Evolutionary conservation across 352 stramenopile species (phyloP).

Genomic region (Phytophthora constricta): DNA sequence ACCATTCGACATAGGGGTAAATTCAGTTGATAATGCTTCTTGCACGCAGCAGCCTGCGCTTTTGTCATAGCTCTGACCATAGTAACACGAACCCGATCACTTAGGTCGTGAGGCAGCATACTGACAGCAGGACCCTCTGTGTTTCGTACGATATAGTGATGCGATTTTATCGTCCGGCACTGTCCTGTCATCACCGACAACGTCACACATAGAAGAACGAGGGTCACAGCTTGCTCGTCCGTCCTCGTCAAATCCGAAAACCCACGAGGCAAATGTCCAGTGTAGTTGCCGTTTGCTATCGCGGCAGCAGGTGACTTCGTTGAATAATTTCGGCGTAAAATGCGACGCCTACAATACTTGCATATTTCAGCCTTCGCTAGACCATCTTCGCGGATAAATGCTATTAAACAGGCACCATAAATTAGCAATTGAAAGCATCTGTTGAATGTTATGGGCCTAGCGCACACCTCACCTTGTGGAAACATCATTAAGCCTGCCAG

Average conservation of each 20-base stretch:
- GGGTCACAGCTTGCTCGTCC: slow-evolving; percentile 1
- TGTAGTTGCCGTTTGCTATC: slow-evolving; percentile 10
- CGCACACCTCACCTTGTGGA: neutral
- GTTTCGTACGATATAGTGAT: slow-evolving; percentile 33
- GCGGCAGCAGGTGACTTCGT: neutral
- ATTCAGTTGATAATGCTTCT: slow-evolving; percentile 3
- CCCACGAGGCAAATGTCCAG: neutral
- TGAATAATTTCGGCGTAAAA: neutral
- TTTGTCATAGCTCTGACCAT: slow-evolving; percentile 4
- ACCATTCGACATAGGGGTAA: neutral
- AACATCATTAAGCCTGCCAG: neutral
- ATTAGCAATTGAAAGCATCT: too few relatives aligned
- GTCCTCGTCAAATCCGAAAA: slow-evolving; percentile 3
- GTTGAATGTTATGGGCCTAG: neutral
- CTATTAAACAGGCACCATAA: neutral
- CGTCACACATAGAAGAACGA: slow-evolving; percentile 8
- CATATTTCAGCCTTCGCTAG: neutral
- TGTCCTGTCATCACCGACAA: slow-evolving; percentile 12
- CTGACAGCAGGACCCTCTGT: slow-evolving; percentile 15
- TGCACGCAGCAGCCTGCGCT: neutral
- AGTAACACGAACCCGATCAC: neutral
- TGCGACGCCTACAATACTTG: neutral
- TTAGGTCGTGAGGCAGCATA: neutral
- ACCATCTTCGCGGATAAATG: neutral
- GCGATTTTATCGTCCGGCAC: slow-evolving; percentile 11